Base-by-base conservation (phyloP, 495 filamentous ascomycete genomes). In the Penicillium desertorum region DNA sequence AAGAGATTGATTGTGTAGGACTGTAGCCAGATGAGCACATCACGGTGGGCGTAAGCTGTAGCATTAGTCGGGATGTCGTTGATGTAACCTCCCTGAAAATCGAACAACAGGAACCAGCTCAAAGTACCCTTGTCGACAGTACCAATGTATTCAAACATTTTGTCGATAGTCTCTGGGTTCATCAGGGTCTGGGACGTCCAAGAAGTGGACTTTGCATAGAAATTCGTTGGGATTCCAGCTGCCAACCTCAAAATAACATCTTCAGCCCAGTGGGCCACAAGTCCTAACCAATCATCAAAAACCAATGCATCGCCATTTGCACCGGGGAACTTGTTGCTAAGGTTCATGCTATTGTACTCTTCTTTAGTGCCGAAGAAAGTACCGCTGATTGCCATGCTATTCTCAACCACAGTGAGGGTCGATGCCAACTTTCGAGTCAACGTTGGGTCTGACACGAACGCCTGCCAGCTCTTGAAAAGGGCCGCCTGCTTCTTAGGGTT, bases 51-150 rank as follows among this genome's bases (percentile, higher is more conserved):
- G 44, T 74, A 77, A 2, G 75, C 64, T 5, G 74, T 74, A 11
- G 68, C 69, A 58, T 69, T 51, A 3, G 60, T 51, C 2, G 68
- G 64, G n/a, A 74, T 61, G 29, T 71, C 70, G 47, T 63, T 71
- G 45, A 62, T 70, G 20, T 68, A 71, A 7, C 71, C 74, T 37
- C 71, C 74, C 36, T 70, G 62, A n/a, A 76, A 68, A 45, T 77
- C 72, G 58, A 73, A 74, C 34, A 75, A 68, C 19, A 71, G 47
- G 57, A 74, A 72, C 72, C 73, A 77, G 3, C 81, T 51, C 36
- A 79, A 65, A 5, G 72, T 73, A 10, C 70, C 74, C 54, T 80
- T 79, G 55, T 79, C 64, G 8, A 70, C 62, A 9, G 46, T 61
- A 58, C 83, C 79, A 50, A 83, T 64, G 45, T 68, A 76, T 5